Evolutionary conservation across 495 filamentous ascomycete genomes (phyloP), one percentile per base, ranked within the genome.

Genomic region (Zalerion maritima): DNA sequence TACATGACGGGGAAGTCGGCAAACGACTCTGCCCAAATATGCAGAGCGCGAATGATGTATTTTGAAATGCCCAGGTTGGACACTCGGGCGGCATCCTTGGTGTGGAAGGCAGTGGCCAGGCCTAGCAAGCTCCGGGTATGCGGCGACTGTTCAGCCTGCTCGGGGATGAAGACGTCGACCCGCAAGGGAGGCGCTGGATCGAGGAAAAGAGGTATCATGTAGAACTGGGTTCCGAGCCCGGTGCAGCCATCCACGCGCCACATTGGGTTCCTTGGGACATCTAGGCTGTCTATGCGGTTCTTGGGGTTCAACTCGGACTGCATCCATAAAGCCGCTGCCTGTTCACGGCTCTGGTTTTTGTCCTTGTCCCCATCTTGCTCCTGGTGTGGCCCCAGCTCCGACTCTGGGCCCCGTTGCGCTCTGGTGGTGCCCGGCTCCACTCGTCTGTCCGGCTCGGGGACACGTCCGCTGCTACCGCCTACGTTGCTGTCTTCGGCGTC

Each of bases 211-310:
- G 61, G 61, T 6, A 60, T 13, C 13, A 44, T 57, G 40, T 55
- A 65, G 35, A 49, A 65, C 45, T 63, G 61, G 1, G 52, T 62
- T n/a, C 55, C 61, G 21, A 62, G 34, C 24, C 55, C 61, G 11
- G 58, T 55, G 30, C 61, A 58, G n/a, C 61, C 61, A 25, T 65
- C 59, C 22, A 65, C 48, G 14, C 55, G 46, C 58, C 59, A 65
- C 13, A 61, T 40, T 5, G 59, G 55, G 6, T 47, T 36, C 13
- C 30, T 30, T 9, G 46, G 57, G 12, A 41, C 37, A 2, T 58
- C 59, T 21, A 65, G 58, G 14, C 61, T 63, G 30, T 64, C 58
- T 38, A 64, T 57, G 21, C 61, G 56, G 26, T 65, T 65, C 35
- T 64, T 63, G 2, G 61, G 61, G 32, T 65, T 65, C 18, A 64